Evolutionary conservation across 805 yeast genomes (phyloP), one percentile per base, ranked within the genome.

Genomic region (Komagataella pastoris): DNA sequence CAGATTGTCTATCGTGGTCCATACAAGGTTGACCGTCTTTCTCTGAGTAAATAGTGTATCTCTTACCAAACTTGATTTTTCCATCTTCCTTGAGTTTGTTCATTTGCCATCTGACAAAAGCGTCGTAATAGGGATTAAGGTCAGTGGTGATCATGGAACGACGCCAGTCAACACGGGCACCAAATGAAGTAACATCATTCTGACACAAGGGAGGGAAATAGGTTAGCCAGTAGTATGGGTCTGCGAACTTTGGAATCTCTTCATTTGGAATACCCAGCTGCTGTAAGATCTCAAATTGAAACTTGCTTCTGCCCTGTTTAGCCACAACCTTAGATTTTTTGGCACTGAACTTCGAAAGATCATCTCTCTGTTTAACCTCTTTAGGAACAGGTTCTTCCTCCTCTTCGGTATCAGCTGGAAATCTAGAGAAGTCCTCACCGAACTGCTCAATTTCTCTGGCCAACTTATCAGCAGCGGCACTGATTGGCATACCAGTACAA

Each of bases 21-120:
- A 93, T 90, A 76, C 99, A 93, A 45, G 99, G 95, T 75, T 93
- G 99, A 57, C 97, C 97, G 70, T 93, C 99, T 72, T 87, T 91
- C 65, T 89, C 96, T 46, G 98, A 90, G 72, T 88, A 93, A 62
- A 93, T 88, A 58, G 99, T 93, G 75, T 89, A 88, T 73, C 99
- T 84, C 74, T 91, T 95, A 69, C 99, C 99, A 60, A 93, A 93
- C 74, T 91, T 93, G 72, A 93, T 89, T 72, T 88, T 91, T 57
- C 91, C 96, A 54, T 76, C 71, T 48, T 80, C 89, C 73, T 81
- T 87, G 67, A 93, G 80, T 65, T 83, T 75, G 70, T 83, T 88
- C 81, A 93, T 87, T 70, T 89, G 96, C 99, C 99, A 93, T 74
- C 91, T 81, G 53, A 91, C 83, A 64, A 93, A 93, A 7, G 95